Conservation (phyloP, 768 basidiomycete species). For the Cubamyces lactineus region DNA sequence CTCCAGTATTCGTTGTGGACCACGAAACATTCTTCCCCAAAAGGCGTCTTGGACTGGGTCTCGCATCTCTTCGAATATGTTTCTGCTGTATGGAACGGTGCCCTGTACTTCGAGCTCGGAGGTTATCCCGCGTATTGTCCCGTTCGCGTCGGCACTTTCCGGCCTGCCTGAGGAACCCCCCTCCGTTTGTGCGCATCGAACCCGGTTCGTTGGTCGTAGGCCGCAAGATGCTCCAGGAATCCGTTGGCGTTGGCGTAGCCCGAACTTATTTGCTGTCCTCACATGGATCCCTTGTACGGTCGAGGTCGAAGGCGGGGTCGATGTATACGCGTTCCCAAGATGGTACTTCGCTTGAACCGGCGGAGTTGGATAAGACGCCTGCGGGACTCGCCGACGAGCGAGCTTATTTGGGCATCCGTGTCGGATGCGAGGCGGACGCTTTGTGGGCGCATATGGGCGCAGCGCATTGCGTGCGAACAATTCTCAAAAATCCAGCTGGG, state of each 20-base stretch:
- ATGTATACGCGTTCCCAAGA: background rate
- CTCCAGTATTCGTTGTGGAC: conserved; percentile 25
- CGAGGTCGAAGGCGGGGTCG: background rate
- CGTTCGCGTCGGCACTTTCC: conserved; percentile 21
- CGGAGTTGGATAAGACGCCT: conserved; percentile 14
- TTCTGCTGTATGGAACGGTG: conserved; percentile 30
- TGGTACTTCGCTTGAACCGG: conserved; percentile 2
- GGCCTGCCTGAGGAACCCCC: conserved; percentile 19
- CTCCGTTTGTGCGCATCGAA: conserved; percentile 17
- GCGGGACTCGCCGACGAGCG: conserved; percentile 11
- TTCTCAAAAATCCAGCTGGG: too few relatives aligned
- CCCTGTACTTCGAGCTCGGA: conserved; percentile 29
- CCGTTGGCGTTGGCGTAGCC: background rate
- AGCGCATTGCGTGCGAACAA: conserved; percentile 10
- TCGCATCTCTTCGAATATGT: conserved; percentile 25
- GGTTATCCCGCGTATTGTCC: conserved; percentile 29
- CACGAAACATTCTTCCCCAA: conserved; percentile 27
- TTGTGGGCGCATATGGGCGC: conserved; percentile 22
- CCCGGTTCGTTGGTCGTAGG: background rate
- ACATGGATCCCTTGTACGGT: background rate
- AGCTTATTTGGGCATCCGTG: background rate
- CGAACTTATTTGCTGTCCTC: conserved; percentile 1
- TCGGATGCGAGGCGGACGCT: background rate
- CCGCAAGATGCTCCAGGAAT: conserved; percentile 7
- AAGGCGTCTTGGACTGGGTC: conserved; percentile 32